A percentile compares a stretch with the other conserved stretches of the same genome.
These are phyloP conservation scores for Mortierella sp. DNA, from an alignment of 371 early-diverging fungal genomes.

Conservation along the genomic window DNA sequence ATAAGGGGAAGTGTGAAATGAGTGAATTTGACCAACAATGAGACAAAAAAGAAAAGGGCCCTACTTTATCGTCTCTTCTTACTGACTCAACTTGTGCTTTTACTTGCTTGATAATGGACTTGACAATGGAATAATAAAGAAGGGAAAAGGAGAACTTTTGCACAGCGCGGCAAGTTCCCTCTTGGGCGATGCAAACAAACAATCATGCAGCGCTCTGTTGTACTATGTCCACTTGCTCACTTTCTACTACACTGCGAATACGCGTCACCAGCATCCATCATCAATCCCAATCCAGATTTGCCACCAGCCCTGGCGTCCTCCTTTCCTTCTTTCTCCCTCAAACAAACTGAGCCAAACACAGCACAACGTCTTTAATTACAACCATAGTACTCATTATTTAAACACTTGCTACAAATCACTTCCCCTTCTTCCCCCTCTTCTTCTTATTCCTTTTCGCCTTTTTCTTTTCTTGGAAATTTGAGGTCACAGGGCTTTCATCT, in stretches of 20 bases:
- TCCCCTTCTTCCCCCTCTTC: constrained; percentile 34
- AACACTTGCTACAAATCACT: not conserved
- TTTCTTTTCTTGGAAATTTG: constrained; percentile 16
- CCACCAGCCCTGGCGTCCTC: no score
- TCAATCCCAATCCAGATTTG: no score
- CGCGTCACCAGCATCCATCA: no score
- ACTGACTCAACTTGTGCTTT: not conserved
- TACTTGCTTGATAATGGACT: no score
- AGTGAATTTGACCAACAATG: no score
- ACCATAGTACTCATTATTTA: not conserved
- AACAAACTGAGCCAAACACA: no score
- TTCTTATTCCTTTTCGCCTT: constrained; percentile 41
- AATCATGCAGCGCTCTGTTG: no score
- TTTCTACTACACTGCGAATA: not conserved
- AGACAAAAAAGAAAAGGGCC: constrained; percentile 5
- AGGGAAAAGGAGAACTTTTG: not conserved
- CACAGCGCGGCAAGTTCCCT: not conserved
- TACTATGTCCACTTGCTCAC: not conserved
- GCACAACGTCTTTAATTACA: no score
- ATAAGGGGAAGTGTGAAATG: not conserved
- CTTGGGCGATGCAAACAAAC: not conserved
- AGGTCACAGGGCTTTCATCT: not conserved
- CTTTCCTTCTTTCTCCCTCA: no score
- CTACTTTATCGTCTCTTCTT: no score
- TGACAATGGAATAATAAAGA: not conserved